Conservation (phyloP, 768 basidiomycete genomes). For the Calocera viscosa region DNA sequence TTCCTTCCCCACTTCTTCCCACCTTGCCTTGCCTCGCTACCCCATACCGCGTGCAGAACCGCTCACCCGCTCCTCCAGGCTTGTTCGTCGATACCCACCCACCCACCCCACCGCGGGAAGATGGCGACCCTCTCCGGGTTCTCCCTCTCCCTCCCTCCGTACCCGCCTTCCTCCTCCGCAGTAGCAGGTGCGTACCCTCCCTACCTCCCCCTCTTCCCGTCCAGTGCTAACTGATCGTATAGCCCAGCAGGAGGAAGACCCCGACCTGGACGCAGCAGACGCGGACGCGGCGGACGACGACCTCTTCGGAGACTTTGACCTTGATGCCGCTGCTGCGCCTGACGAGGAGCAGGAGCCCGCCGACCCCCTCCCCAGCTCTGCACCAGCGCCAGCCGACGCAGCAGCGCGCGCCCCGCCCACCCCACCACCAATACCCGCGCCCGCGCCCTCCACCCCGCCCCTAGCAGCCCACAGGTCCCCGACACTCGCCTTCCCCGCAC, state of each 20-base stretch:
- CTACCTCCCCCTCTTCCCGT: not conserved
- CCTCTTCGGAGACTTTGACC: not conserved
- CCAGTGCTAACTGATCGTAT: not conserved
- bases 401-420: not conserved
- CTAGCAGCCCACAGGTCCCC: not conserved
- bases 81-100: not conserved
- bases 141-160: not conserved
- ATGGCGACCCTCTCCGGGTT: not conserved
- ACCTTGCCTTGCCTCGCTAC: too few relatives aligned
- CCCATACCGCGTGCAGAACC: too few relatives aligned
- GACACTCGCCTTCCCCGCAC: not conserved
- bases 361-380: too few relatives aligned
- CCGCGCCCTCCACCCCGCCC: not conserved
- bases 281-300: conserved; percentile 2
- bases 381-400: too few relatives aligned
- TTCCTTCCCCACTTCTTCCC: too few relatives aligned
- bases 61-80: too few relatives aligned
- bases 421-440: not conserved
- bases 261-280: not conserved
- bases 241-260: not conserved
- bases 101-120: not conserved
- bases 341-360: not conserved
- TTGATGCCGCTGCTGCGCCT: not conserved
- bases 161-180: not conserved
- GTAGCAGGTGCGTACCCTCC: not conserved